phyloP scores from a whole-genome alignment of 345 rosid genomes.

The Odontarrhena argentea region DNA sequence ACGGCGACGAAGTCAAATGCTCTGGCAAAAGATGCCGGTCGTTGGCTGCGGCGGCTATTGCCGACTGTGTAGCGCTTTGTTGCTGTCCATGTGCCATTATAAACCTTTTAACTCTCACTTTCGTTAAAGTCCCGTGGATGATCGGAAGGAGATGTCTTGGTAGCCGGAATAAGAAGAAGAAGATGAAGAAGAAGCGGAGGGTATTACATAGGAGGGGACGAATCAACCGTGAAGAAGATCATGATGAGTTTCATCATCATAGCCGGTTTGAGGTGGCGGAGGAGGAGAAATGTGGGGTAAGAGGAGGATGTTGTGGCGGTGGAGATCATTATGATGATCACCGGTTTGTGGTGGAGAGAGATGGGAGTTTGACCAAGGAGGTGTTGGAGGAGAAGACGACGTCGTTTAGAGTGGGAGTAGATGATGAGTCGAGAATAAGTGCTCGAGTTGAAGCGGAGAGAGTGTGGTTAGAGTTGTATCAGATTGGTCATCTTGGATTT shows the following conservation, averaged over 20 bases:
- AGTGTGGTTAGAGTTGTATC: conserved; percentile 76
- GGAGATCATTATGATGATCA: conserved; percentile 33
- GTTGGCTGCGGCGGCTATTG: conserved; percentile 68
- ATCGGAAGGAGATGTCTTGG: conserved; percentile 64
- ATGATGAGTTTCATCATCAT: conserved; percentile 30
- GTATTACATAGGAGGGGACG: conserved; percentile 5
- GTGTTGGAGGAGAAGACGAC: conserved; percentile 25
- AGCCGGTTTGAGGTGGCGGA: conserved; percentile 35
- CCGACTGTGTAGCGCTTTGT: conserved; percentile 85
- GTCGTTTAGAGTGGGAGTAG: conserved; percentile 32
- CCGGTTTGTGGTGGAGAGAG: conserved; percentile 43
- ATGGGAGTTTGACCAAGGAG: conserved; percentile 44
- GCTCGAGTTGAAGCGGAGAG: conserved; percentile 63
- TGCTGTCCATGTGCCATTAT: conserved; percentile 87
- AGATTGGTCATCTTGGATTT: conserved; percentile 82
- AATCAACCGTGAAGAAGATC: not conserved
- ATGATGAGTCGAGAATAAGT: conserved; percentile 42
- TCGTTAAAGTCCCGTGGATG: conserved; percentile 75
- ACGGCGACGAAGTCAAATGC: conserved; percentile 48
- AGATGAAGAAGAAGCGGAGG: conserved; percentile 21
- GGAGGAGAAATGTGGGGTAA: conserved; percentile 20
- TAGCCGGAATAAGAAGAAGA: conserved; percentile 37
- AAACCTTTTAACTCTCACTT: conserved; percentile 61
- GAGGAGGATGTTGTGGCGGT: conserved; percentile 28
- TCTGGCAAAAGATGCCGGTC: conserved; percentile 69